These are phyloP conservation scores for Albifimbria verrucaria DNA, from an alignment of 2,329 filamentous ascomycete species.

Conservation along the genomic window DNA sequence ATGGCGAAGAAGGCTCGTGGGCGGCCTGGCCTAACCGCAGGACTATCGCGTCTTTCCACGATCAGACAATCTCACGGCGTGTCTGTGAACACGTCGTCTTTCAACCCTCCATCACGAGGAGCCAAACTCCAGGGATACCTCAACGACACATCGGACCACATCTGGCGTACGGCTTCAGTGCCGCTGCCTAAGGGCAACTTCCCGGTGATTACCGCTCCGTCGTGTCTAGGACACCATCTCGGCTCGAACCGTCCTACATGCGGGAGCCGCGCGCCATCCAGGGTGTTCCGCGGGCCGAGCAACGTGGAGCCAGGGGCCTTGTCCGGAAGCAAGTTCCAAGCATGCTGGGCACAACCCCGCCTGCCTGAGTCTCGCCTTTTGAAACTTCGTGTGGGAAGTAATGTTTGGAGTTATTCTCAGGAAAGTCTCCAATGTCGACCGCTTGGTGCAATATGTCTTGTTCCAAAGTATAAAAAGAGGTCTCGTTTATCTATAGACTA, in stretches of 20 bases:
- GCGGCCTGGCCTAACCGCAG: slow-evolving; percentile 62
- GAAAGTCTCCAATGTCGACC: neutral
- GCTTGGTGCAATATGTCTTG: too few relatives aligned
- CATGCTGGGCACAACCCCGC: slow-evolving; percentile 41
- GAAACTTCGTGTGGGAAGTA: neutral
- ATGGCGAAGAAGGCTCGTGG: slow-evolving; percentile 71
- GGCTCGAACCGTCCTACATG: slow-evolving; percentile 83
- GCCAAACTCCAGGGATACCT: slow-evolving; percentile 58
- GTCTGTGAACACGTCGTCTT: slow-evolving; percentile 35
- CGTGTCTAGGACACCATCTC: slow-evolving; percentile 69
- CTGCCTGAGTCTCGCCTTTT: slow-evolving; percentile 21
- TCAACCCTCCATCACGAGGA: slow-evolving; percentile 32
- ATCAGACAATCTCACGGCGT: slow-evolving; percentile 55
- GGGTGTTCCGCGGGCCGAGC: slow-evolving; percentile 68
- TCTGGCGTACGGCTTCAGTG: slow-evolving; percentile 69
- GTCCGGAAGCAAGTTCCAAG: slow-evolving; percentile 54
- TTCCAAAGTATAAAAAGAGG: too few relatives aligned
- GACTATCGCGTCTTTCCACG: slow-evolving; percentile 59
- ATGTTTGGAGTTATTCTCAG: neutral
- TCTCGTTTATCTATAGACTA: too few relatives aligned
- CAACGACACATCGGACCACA: slow-evolving; percentile 70
- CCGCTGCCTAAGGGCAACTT: slow-evolving; percentile 60
- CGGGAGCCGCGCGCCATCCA: slow-evolving; percentile 88
- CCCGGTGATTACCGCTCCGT: slow-evolving; percentile 60
- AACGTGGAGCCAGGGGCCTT: slow-evolving; percentile 46